Base-by-base conservation (phyloP, 176 grass and related monocot genomes). In the Cenchrus fungigraminus region DNA sequence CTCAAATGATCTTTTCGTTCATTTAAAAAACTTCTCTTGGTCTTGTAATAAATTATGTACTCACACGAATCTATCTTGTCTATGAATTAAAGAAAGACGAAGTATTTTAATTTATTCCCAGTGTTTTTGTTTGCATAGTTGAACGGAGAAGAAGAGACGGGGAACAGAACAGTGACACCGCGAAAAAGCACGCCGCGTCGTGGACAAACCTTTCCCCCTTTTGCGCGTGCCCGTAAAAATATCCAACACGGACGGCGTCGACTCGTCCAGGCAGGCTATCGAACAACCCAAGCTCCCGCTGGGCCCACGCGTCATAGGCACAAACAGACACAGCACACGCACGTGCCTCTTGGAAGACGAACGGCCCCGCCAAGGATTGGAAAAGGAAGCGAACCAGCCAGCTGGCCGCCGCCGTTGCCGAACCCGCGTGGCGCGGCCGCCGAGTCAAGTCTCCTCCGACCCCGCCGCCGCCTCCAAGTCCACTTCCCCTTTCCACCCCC, bases 361-460 rank as follows among this genome's bases (percentile, higher is more conserved):
- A 12, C 59, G 59, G n/a, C 6, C 63, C 15, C 65, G 15, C 6
- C 32, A 40, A 20, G 40, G 17, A 1, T 11, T 16, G 7, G 8
- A 8, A 31, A 56, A 17, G 16, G 20, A 31, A 56, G 34, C 46
- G 2, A 55, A 14, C 43, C 56, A 65, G 65, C 84, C 37, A 40
- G 4, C 37, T 40, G 37, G 53, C 7, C 45, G 11, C 68, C 19
- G 6, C 15, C 54, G 54, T 56, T 54, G 13, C 13, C 45, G 52
- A 54, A 4, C 53, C 15, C 53, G 55, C 56, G 44, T 80, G 16
- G 64, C 74, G 62, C 65, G 14, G 53, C 42, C 64, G 83, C 74
- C 83, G 78, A 82, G 79, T 82, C 79, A 85, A 77, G 86, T 70
- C 86, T 11, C 77, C 68, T 9, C 77, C 6, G n/a, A 40, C 6